A percentile compares a stretch with the other conserved stretches of the same genome.
phyloP scores from a whole-genome alignment of 192 early-diverging fungal genomes.

The Podila epigama region DNA sequence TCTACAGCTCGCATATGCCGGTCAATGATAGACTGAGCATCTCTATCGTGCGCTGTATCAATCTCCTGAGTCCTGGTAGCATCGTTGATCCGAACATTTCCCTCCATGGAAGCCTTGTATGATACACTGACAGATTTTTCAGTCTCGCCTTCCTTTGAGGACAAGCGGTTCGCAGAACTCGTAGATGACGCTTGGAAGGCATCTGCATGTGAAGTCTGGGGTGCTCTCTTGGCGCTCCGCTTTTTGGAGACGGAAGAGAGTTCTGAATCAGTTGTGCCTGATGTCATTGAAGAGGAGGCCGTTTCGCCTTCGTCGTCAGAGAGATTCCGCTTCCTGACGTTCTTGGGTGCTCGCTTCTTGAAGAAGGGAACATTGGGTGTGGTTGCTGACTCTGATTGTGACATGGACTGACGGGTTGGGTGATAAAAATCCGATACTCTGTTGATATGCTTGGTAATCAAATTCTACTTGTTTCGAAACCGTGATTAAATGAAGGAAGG shows the following conservation, averaged over 20 bases:
- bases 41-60: slow-evolving; percentile 55
- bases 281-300: slow-evolving; percentile 50
- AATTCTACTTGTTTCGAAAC: too few species aligned
- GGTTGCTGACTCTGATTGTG: slow-evolving; percentile 5
- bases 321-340: slow-evolving; percentile 61
- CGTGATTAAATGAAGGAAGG: too few species aligned
- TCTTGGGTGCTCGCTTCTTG: slow-evolving; percentile 63
- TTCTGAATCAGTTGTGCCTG: slow-evolving; percentile 20
- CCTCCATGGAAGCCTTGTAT: slow-evolving; percentile 46
- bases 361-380: slow-evolving; percentile 60
- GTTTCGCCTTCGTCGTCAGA: slow-evolving; percentile 46
- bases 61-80: slow-evolving; percentile 43
- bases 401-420: slow-evolving; percentile 9
- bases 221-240: slow-evolving; percentile 39
- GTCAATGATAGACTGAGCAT: slow-evolving; percentile 51
- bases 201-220: slow-evolving; percentile 30
- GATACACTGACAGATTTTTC: slow-evolving; percentile 40
- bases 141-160: slow-evolving; percentile 33
- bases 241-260: slow-evolving; percentile 57
- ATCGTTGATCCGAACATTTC: slow-evolving; percentile 40
- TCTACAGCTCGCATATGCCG: slow-evolving; percentile 53
- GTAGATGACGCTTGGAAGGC: slow-evolving; percentile 52
- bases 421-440: too few species aligned
- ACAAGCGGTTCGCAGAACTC: slow-evolving; percentile 51
- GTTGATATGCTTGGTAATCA: too few species aligned